Base-by-base conservation (phyloP, 768 basidiomycete species). In the Psilocybe sp. region DNA sequence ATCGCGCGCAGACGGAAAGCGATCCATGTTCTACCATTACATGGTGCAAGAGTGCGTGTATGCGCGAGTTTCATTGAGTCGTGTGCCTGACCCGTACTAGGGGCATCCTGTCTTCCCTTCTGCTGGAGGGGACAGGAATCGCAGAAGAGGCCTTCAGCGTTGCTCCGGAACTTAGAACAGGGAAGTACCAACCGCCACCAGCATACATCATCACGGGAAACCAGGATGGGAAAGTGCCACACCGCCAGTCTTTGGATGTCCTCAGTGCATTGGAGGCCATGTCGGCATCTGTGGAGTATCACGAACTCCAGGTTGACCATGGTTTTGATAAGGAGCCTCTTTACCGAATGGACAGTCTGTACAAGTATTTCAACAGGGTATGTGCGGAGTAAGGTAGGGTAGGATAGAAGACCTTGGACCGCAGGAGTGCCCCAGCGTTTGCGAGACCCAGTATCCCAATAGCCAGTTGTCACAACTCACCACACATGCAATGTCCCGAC, bases 31-130 rank as follows among this genome's bases (percentile, higher is more conserved):
- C 44, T 73, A 73, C 49, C 52, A 53, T 44, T 73, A 69, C 50
- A 73, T 72, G 71, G 59, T 73, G 10, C 72, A 73, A 57, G 71
- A 71, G 70, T 70, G 42, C 40, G 69, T 57, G 2, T 12, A 14
- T n/a, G 11, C 4, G 16, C 20, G 33, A 4, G 13, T 11, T 18
- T 16, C 19, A 44, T 8, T 46, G 16, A 40, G 5, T 11, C 36
- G 1, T 28, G 6, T 32, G n/a, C 15, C 49, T 41, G 36, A 23
- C 5, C 20, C 14, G 10, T 12, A 14, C 1, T 14, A 73, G 71
- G 44, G 68, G 48, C 5, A 63, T 71, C 11, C 47, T 70, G 13
- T 51, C 55, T 9, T 48, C 56, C 2, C 57, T 73, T 0, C 58
- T 73, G 3, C 57, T 73, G 16, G 65, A 64, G 5, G 65, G 60